Evolutionary conservation across 176 grass and related monocot species (phyloP).

Genomic region (Miscanthus lutarioriparius): DNA sequence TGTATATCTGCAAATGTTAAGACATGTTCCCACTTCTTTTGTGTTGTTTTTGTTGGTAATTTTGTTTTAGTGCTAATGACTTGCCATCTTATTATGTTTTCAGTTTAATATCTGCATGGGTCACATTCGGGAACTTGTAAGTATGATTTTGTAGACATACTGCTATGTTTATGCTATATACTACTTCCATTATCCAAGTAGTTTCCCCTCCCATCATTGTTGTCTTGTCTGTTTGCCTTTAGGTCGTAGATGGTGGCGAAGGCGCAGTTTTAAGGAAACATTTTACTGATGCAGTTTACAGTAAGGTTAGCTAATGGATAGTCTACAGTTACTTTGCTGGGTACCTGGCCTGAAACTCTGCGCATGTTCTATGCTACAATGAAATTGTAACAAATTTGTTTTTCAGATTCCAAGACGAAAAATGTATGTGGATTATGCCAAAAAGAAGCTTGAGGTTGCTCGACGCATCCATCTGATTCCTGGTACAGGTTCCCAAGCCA

Average conservation of each 20-base stretch:
- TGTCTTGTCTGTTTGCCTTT: background rate
- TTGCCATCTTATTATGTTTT: background rate
- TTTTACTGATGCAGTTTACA: background rate
- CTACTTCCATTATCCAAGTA: too few species aligned
- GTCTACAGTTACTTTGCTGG: background rate
- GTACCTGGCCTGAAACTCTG: background rate
- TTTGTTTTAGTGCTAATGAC: background rate
- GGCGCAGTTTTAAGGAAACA: background rate
- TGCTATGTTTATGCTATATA: background rate
- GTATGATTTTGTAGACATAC: background rate
- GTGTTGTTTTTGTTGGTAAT: too few species aligned
- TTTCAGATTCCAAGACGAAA: background rate
- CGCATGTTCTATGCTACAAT: background rate
- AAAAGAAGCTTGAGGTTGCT: constrained; percentile 16
- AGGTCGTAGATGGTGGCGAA: background rate
- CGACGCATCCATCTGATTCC: background rate
- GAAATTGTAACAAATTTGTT: background rate
- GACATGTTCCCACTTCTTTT: background rate
- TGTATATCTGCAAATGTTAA: background rate
- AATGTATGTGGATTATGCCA: background rate
- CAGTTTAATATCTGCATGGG: background rate
- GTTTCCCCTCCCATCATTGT: background rate
- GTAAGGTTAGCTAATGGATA: background rate
- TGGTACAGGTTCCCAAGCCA: too few species aligned
- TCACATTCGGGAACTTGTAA: background rate